Conservation (phyloP, 2,329 filamentous ascomycete genomes). For the Beauveria pseudobassiana region DNA sequence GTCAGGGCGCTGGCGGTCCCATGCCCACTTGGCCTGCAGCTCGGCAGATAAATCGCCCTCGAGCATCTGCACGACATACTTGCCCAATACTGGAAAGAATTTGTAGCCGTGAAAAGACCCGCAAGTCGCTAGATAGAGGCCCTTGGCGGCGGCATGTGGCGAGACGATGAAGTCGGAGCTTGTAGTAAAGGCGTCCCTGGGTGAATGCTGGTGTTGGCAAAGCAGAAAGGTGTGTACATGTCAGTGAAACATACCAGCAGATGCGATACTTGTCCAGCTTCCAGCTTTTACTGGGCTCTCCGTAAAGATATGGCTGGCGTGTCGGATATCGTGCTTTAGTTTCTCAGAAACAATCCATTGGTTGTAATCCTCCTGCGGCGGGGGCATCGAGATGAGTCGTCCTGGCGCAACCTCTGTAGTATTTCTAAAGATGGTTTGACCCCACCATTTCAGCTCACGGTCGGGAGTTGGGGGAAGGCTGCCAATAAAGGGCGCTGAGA, state of each 20-base stretch:
- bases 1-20: conserved; percentile 53
- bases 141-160: conserved; percentile 41
- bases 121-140: conserved; percentile 55
- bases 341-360: conserved; percentile 53
- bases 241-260: conserved; percentile 48
- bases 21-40: conserved; percentile 43
- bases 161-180: conserved; percentile 56
- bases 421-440: conserved; percentile 52
- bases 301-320: conserved; percentile 51
- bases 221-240: background rate
- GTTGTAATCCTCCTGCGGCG: conserved; percentile 46
- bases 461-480: conserved; percentile 47
- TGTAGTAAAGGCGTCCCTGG: conserved; percentile 58
- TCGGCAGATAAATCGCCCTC: conserved; percentile 36
- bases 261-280: conserved; percentile 55
- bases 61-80: conserved; percentile 52
- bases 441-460: conserved; percentile 53
- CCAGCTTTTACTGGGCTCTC: conserved; percentile 46
- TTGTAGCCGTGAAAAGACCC: conserved; percentile 64
- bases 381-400: conserved; percentile 48
- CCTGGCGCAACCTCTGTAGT: conserved; percentile 45
- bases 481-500: conserved; percentile 47
- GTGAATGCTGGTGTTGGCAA: background rate
- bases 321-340: conserved; percentile 51
- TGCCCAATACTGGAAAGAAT: conserved; percentile 58